phyloP scores from a whole-genome alignment of 2,329 filamentous ascomycete genomes.

The Lithohypha guttulata region DNA sequence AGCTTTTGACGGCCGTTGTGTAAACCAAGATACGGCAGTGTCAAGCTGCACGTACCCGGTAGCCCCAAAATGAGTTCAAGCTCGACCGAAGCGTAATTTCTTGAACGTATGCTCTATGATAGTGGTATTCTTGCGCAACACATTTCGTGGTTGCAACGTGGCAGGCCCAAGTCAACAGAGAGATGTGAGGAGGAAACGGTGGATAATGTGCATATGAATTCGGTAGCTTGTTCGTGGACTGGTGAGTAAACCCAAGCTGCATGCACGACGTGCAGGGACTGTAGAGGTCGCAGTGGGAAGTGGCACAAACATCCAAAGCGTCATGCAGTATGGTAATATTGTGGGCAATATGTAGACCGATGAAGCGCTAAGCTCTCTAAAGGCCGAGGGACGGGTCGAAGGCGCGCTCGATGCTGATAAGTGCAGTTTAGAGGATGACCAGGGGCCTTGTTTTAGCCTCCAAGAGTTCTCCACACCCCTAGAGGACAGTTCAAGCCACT shows the following conservation, averaged over 20 bases:
- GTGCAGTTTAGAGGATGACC: slow-evolving; percentile 4
- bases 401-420: slow-evolving; percentile 5
- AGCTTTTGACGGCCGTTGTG: slow-evolving; percentile 8
- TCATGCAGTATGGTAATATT: slow-evolving; percentile 9
- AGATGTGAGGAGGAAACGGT: slow-evolving; percentile 5
- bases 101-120: background rate
- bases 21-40: slow-evolving; percentile 7
- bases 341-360: slow-evolving; percentile 11
- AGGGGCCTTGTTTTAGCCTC: slow-evolving; percentile 8
- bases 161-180: slow-evolving; percentile 6
- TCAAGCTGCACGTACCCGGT: slow-evolving; percentile 17
- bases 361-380: slow-evolving; percentile 7
- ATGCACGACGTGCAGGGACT: slow-evolving; percentile 5
- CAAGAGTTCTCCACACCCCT: background rate
- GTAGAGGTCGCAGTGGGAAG: slow-evolving; percentile 5
- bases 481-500: slow-evolving; percentile 6
- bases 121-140: slow-evolving; percentile 2
- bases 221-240: slow-evolving; percentile 5
- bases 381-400: slow-evolving; percentile 11
- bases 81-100: background rate
- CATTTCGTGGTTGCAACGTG: slow-evolving; percentile 8
- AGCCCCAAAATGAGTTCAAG: slow-evolving; percentile 6
- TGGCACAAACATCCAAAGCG: slow-evolving; percentile 8
- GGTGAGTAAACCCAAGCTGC: slow-evolving; percentile 5
- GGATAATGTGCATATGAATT: slow-evolving; percentile 6